phyloP scores from a whole-genome alignment of 2,329 filamentous ascomycete genomes.

The Cladosporium sp. region DNA sequence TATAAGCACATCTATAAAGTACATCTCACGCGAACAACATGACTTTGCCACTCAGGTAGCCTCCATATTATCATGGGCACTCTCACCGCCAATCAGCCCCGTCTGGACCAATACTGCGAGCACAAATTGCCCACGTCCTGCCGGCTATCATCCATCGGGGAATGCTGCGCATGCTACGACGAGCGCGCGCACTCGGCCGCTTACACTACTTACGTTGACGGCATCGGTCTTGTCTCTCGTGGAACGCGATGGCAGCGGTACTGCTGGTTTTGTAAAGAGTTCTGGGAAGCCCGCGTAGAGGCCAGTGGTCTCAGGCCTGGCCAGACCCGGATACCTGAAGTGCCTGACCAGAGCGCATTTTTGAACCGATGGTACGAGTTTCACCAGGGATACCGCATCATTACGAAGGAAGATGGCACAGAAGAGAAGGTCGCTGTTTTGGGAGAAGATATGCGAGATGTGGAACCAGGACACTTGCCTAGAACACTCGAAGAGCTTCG shows the following conservation, averaged over 20 bases:
- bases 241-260: conserved; percentile 46
- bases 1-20: too few relatives aligned
- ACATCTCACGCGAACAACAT: too few relatives aligned
- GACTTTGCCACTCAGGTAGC: too few relatives aligned
- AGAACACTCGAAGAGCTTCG: conserved; percentile 42
- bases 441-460: conserved; percentile 43
- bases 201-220: conserved; percentile 45
- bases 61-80: conserved; percentile 21
- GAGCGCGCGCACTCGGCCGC: conserved; percentile 34
- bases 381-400: conserved; percentile 40
- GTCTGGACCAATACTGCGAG: conserved; percentile 23
- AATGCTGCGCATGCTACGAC: conserved; percentile 28
- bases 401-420: conserved; percentile 35
- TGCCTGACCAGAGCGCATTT: conserved; percentile 43
- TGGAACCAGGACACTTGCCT: conserved; percentile 42
- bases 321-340: conserved; percentile 41
- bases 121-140: conserved; percentile 28
- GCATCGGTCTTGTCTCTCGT: conserved; percentile 43
- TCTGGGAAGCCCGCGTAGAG: conserved; percentile 42
- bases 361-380: conserved; percentile 45
- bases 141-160: conserved; percentile 24
- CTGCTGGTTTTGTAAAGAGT: conserved; percentile 48
- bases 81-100: conserved; percentile 19
- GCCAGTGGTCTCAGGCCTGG: conserved; percentile 37
- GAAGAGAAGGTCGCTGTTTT: conserved; percentile 41